Conservation (phyloP, 805 yeast genomes). For the Candida alai region DNA sequence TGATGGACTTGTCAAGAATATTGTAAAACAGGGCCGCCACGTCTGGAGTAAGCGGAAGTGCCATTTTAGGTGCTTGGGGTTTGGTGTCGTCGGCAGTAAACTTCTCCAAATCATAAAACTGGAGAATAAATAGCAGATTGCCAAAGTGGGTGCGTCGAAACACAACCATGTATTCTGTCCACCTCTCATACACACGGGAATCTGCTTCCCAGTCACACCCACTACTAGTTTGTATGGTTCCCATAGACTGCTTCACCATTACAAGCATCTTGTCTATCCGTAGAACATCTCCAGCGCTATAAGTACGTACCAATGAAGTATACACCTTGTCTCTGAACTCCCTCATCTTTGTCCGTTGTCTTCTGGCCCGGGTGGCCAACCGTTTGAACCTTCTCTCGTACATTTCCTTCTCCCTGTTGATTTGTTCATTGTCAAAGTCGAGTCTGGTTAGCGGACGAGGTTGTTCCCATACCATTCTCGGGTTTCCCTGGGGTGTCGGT, state of each 20-base stretch:
- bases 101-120: conserved; percentile 52
- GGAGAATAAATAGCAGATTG: conserved; percentile 53
- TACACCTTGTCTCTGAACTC: conserved; percentile 19
- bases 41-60: conserved; percentile 15
- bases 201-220: conserved; percentile 51
- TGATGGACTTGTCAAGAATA: conserved; percentile 65
- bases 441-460: conserved; percentile 8
- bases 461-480: conserved; percentile 2
- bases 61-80: conserved; percentile 8
- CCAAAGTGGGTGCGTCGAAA: conserved; percentile 57
- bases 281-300: conserved; percentile 57
- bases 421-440: background rate
- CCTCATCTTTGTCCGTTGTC: conserved; percentile 14
- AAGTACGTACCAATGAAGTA: conserved; percentile 23
- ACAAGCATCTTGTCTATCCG: conserved; percentile 69
- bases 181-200: conserved; percentile 59
- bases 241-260: conserved; percentile 44
- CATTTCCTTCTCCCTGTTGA: conserved; percentile 3
- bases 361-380: conserved; percentile 22
- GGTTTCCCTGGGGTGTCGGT: too few relatives aligned
- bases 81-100: conserved; percentile 15
- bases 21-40: conserved; percentile 53
- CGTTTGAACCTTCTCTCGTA: conserved; percentile 13
- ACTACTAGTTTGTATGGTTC: conserved; percentile 10
- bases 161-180: conserved; percentile 78